Conservation (phyloP, 1,139 yeast genomes). For the Casaregolazyma suthepensis region DNA sequence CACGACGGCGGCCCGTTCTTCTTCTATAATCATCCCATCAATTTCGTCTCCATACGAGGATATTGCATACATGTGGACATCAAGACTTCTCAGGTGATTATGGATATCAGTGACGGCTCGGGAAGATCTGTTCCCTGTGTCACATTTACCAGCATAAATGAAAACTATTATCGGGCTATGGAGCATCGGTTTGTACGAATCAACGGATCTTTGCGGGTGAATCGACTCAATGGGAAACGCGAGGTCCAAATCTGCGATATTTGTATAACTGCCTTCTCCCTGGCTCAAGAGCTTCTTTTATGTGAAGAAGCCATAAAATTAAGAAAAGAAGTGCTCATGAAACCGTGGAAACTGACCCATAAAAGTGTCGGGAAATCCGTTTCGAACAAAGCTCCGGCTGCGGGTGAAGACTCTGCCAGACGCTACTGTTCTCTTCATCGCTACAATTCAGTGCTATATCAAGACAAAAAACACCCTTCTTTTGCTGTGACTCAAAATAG, state of each 20-base stretch:
- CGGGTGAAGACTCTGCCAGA: background rate
- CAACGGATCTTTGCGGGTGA: slow-evolving; percentile 14
- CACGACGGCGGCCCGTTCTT: slow-evolving; percentile 17
- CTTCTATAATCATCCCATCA: slow-evolving; percentile 27
- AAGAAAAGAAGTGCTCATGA: slow-evolving; percentile 15
- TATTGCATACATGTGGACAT: slow-evolving; percentile 16
- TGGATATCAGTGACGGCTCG: slow-evolving; percentile 6
- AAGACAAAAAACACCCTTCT: slow-evolving; percentile 1
- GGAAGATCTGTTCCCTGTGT: slow-evolving; percentile 11
- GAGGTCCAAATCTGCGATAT: slow-evolving; percentile 14
- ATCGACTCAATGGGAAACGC: slow-evolving; percentile 6
- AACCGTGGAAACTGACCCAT: slow-evolving; percentile 15
- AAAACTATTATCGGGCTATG: slow-evolving; percentile 1
- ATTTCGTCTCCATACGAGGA: slow-evolving; percentile 23
- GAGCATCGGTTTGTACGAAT: slow-evolving; percentile 14
- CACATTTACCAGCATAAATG: slow-evolving; percentile 2
- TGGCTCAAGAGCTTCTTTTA: slow-evolving; percentile 12
- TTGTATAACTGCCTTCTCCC: slow-evolving; percentile 3
- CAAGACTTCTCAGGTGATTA: background rate
- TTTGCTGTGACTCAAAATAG: background rate
- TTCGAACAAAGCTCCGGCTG: background rate
- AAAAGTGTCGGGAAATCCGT: background rate
- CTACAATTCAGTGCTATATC: background rate
- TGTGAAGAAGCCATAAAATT: slow-evolving; percentile 16
- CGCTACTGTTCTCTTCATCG: slow-evolving; percentile 2